These are phyloP conservation scores for Magnusiomyces ingens DNA, from an alignment of 1,139 yeast species.

Conservation along the genomic window DNA sequence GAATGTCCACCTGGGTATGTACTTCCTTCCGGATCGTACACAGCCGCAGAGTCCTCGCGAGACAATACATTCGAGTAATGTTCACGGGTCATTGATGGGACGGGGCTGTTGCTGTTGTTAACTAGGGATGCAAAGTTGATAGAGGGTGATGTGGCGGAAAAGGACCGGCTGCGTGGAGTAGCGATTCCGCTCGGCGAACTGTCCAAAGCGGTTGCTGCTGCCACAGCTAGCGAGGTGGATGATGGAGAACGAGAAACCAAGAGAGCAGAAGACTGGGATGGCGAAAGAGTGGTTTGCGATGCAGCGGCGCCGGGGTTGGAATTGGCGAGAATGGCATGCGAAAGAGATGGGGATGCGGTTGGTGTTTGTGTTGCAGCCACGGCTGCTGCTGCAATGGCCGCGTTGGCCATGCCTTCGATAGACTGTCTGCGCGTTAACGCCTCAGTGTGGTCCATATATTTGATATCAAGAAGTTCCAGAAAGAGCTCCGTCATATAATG, in stretches of 20 bases:
- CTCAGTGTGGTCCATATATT: slow-evolving; percentile 12
- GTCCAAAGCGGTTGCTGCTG: slow-evolving; percentile 4
- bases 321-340: slow-evolving; percentile 2
- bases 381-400: slow-evolving; percentile 13
- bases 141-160: slow-evolving; percentile 28
- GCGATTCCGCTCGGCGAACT: slow-evolving; percentile 6
- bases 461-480: slow-evolving; percentile 54
- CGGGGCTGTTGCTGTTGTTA: background rate
- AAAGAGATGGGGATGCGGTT: background rate
- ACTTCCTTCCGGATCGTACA: background rate
- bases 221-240: slow-evolving; percentile 11
- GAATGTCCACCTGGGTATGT: background rate
- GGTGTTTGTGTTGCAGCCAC: background rate
- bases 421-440: slow-evolving; percentile 13
- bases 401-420: slow-evolving; percentile 10
- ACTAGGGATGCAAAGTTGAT: background rate
- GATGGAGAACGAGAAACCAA: background rate
- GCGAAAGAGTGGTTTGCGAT: background rate
- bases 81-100: slow-evolving; percentile 3
- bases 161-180: background rate
- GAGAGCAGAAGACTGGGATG: background rate
- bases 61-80: slow-evolving; percentile 3
- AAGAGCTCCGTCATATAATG: slow-evolving; percentile 79
- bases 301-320: slow-evolving; percentile 10
- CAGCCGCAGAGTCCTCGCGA: slow-evolving; percentile 2